Conservation (phyloP, 306 rosid species). For the Nissolia schottii region DNA sequence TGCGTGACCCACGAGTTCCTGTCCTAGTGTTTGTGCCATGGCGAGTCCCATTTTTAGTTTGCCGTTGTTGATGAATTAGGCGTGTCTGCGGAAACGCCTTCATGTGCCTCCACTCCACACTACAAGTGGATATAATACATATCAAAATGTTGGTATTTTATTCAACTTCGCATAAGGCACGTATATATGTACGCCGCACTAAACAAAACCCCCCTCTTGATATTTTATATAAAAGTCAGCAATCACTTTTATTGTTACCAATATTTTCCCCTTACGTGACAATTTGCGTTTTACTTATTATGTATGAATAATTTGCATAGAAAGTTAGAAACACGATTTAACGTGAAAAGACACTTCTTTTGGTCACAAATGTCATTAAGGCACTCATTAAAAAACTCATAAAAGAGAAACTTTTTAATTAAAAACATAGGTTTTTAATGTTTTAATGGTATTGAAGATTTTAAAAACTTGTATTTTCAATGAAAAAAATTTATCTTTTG, state of each 20-base stretch:
- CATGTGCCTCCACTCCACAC: neutral
- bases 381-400: too few relatives aligned
- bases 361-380: too few relatives aligned
- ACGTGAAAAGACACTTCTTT: neutral
- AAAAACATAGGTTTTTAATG: too few relatives aligned
- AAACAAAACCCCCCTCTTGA: neutral
- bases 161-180: neutral
- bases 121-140: neutral
- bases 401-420: too few relatives aligned
- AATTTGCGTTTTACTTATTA: neutral
- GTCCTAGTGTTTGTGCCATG: neutral
- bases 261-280: neutral
- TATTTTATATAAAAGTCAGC: neutral
- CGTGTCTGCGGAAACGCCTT: neutral
- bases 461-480: too few relatives aligned
- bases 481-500: too few relatives aligned
- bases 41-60: neutral
- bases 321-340: neutral
- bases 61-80: neutral
- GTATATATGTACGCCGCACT: too few relatives aligned
- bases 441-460: too few relatives aligned
- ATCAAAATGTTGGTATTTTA: neutral
- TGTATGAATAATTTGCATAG: neutral
- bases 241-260: neutral
- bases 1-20: conserved; percentile 6